Evolutionary conservation across 208 protist species (phyloP), one percentile per base, ranked within the genome.

Genomic region (Endotrypanum monterogeii): DNA sequence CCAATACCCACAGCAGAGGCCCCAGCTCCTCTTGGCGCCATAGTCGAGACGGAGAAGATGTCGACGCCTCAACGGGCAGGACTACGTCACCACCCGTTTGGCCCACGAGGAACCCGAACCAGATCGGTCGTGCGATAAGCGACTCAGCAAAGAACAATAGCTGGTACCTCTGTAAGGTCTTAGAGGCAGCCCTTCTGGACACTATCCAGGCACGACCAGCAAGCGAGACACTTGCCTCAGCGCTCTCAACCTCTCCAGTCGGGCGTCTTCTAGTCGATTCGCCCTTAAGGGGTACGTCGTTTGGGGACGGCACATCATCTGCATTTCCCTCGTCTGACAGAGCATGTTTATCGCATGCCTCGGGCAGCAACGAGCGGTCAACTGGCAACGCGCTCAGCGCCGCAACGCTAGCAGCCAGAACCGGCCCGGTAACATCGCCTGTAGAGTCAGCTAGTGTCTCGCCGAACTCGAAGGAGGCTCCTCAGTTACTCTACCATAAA

Each of bases 151-250:
- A 68, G 50, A 89, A 90, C 60, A 82, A 84, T 50, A 86, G 80
- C 50, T 96, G 91, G 91, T 93, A 93, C 69, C 70, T 89, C 25
- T 81, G 89, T 68, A 80, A 91, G 56, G 83, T 89, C 18, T 73
- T 96, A 41, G 74, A 81, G 37, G 63, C 81, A 14, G 83, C 88
- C 5, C 75, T 96, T 37, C 71, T 89, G n/a, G 73, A 87, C 73
- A 79, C 81, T 18, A 80, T 95, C 35, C 83, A 69, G 37, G 37
- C 56, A 0, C 32, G 67, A 23, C 30, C 50, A 61, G 39, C 20
- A 23, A 39, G 3, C n/a, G 55, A 79, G 25, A 48, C 51, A 23
- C 1, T 23, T 0, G 46, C 39, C 18, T 12, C 58, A 25, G 41
- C n/a, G 54, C 41, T 35, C 20, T 50, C 63, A n/a, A 18, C 68